Evolutionary conservation across 1,139 yeast species (phyloP).

Genomic region (Candida pseudocylindracea): DNA sequence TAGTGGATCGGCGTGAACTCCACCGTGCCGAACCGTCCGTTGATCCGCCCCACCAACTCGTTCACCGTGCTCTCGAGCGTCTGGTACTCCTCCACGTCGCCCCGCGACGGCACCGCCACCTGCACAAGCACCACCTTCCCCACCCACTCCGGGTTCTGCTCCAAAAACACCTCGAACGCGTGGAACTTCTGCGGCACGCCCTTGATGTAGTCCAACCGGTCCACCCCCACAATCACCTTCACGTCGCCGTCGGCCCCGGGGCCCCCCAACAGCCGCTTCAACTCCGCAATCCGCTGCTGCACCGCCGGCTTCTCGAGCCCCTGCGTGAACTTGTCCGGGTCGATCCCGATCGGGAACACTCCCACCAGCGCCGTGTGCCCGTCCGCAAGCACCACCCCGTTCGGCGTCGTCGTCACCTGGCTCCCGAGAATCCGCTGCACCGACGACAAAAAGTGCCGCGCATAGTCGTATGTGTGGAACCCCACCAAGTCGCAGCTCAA

Average conservation of each 20-base stretch:
- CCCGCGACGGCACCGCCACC: conserved; percentile 94
- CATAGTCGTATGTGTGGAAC: conserved; percentile 98
- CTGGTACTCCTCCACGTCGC: conserved; percentile 96
- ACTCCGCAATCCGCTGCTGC: conserved; percentile 34
- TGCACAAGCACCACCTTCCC: conserved; percentile 93
- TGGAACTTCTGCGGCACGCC: conserved; percentile 96
- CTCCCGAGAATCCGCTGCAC: conserved; percentile 55
- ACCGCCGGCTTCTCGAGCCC: conserved; percentile 52
- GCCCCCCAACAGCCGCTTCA: conserved; percentile 27
- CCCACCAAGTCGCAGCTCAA: conserved; percentile 89
- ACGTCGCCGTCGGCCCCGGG: conserved; percentile 16
- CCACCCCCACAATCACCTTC: conserved; percentile 88
- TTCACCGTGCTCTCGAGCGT: conserved; percentile 83
- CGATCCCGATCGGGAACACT: conserved; percentile 97
- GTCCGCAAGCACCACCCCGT: conserved; percentile 53
- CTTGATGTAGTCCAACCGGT: conserved; percentile 83
- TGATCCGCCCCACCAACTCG: conserved; percentile 89
- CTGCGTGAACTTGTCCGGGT: conserved; percentile 71
- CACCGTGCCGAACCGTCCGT: conserved; percentile 90
- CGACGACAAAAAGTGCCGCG: conserved; percentile 86
- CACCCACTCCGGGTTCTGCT: conserved; percentile 94
- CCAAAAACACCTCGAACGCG: conserved; percentile 81
- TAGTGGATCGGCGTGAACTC: conserved; percentile 97
- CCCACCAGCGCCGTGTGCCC: conserved; percentile 72
- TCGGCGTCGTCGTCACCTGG: conserved; percentile 68